Base-by-base conservation (phyloP, 192 early-diverging fungal genomes). In the Gamsiella multidivaricata region DNA sequence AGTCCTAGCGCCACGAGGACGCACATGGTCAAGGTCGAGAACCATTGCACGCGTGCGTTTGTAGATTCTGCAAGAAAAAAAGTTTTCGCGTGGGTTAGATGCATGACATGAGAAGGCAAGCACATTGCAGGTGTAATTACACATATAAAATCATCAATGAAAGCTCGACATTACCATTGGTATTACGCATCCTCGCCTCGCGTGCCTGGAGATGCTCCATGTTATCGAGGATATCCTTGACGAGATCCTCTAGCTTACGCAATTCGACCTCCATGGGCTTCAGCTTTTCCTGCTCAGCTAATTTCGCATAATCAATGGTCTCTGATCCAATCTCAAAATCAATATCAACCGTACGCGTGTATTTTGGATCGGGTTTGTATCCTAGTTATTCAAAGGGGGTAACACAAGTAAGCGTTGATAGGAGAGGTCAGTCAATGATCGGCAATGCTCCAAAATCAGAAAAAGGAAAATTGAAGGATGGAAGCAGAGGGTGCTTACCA, bases 251-350 rank as follows among this genome's bases (percentile, higher is more conserved):
- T 49, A 96, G 80, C 53, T 92, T 87, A 51, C 90, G 84, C 25
- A 98, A 75, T 82, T 97, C 96, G n/a, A 92, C 59, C 80, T 98
- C 96, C 73, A 95, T 81, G 25, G 96, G 96, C 73, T 87, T 87
- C 22, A 98, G 80, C 75, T 95, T 94, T 78, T 96, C 92, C 29
- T 90, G 81, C 56, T 88, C 85, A 37, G 87, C 87, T 49, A 94
- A 45, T 63, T 88, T 88, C 45, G 80, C 65, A 56, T 87, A 88
- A 60, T 96, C 96, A 55, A 91, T 85, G 22, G 94, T 91, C 76
- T 94, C 92, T 20, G 94, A 93, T 33, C 95, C 95, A 33, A 95
- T 89, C 39, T 94, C 91, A 54, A 96, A 87, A 54, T 90, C 90
- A 25, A 97, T 74, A 65, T 92, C 87, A 67, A 97, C 83, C 14